These are phyloP conservation scores for Talaromyces atroroseus DNA, from an alignment of 2,329 filamentous ascomycete genomes.

Conservation along the genomic window DNA sequence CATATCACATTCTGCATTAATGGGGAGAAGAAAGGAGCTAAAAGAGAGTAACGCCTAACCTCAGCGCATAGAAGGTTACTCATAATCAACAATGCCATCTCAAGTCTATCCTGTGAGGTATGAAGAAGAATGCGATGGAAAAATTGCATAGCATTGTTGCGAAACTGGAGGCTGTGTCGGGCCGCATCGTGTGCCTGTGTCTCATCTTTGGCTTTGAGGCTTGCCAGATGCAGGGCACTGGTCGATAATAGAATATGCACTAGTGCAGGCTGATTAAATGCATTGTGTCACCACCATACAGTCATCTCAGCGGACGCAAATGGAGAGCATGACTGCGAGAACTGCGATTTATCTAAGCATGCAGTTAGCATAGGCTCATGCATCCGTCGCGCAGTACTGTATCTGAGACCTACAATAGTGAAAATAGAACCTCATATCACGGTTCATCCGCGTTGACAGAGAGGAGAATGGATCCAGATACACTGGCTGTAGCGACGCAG, in stretches of 20 bases:
- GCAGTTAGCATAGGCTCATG: background rate
- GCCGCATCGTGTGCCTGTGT: background rate
- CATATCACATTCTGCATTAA: too few species aligned
- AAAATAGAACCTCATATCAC: background rate
- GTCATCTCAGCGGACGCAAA: background rate
- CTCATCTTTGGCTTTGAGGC: background rate
- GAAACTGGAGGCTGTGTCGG: background rate
- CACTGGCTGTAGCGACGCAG: background rate
- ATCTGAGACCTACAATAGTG: background rate
- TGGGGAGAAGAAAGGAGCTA: too few species aligned
- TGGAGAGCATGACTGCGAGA: background rate
- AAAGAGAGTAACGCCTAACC: background rate
- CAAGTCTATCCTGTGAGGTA: background rate
- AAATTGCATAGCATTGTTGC: background rate
- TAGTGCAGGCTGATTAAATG: background rate
- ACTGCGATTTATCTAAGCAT: background rate
- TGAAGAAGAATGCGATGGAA: background rate
- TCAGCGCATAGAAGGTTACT: slow-evolving; percentile 1
- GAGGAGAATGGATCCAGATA: background rate
- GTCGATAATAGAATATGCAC: slow-evolving; percentile 1
- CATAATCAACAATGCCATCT: background rate
- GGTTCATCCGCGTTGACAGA: background rate
- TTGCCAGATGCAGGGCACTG: background rate
- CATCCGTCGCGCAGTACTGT: too few species aligned
- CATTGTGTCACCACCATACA: slow-evolving; percentile 6